phyloP scores from a whole-genome alignment of 2,329 filamentous ascomycete genomes.

The Didymella exigua region DNA sequence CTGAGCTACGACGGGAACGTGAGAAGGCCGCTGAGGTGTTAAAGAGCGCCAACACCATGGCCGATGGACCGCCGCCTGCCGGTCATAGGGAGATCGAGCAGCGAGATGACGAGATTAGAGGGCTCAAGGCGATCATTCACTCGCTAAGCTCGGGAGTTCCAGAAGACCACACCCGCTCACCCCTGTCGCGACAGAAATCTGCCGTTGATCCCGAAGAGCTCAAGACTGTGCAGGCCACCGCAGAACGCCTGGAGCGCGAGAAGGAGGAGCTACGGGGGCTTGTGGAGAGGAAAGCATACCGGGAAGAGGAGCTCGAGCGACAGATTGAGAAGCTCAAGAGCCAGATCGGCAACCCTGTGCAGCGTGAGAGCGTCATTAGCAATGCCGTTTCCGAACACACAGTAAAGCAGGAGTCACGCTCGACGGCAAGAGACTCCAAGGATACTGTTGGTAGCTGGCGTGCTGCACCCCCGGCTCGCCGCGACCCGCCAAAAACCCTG shows the following conservation, averaged over 20 bases:
- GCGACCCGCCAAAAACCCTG: slow-evolving; percentile 55
- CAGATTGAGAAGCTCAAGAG: slow-evolving; percentile 69
- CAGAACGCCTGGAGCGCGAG: slow-evolving; percentile 78
- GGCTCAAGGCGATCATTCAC: slow-evolving; percentile 97
- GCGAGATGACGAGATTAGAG: slow-evolving; percentile 95
- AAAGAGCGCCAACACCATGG: slow-evolving; percentile 58
- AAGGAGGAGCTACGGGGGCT: slow-evolving; percentile 76
- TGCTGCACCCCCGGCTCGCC: slow-evolving; percentile 38
- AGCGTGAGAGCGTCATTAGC: slow-evolving; percentile 61
- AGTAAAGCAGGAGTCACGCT: slow-evolving; percentile 55
- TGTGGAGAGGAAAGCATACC: slow-evolving; percentile 71
- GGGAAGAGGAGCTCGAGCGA: slow-evolving; percentile 85
- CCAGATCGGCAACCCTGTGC: slow-evolving; percentile 45
- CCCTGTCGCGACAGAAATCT: slow-evolving; percentile 37
- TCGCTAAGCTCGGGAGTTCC: slow-evolving; percentile 79
- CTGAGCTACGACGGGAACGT: slow-evolving; percentile 84
- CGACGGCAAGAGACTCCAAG: slow-evolving; percentile 69
- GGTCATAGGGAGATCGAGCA: slow-evolving; percentile 80
- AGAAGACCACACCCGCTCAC: slow-evolving; percentile 43
- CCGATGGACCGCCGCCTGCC: slow-evolving; percentile 48
- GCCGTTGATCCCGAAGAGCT: slow-evolving; percentile 53
- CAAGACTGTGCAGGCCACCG: slow-evolving; percentile 62
- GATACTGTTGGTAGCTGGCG: slow-evolving; percentile 67
- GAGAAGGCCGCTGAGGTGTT: slow-evolving; percentile 74
- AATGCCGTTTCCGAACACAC: slow-evolving; percentile 59